Percentiles rank a stretch among this genome's conserved stretches.
These are phyloP conservation scores for Juncus inflexus DNA, from an alignment of 176 grass and related monocot species.

Conservation along the genomic window DNA sequence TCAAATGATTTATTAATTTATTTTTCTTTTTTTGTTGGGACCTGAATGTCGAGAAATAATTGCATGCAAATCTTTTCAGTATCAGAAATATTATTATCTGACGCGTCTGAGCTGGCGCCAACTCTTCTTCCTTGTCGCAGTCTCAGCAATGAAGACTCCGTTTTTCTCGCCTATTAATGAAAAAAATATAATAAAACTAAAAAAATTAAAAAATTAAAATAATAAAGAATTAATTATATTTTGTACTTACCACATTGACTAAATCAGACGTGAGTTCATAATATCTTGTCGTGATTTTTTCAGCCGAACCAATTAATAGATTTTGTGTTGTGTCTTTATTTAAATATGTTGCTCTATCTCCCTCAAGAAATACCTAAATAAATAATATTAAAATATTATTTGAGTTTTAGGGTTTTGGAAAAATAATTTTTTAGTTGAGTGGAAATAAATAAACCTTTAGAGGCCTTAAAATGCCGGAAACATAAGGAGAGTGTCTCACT, in stretches of 20 bases:
- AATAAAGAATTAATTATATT: not conserved
- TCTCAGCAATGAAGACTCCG: slow-evolving; percentile 88
- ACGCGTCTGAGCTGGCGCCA: slow-evolving; percentile 75
- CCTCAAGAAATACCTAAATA: slow-evolving; percentile 77
- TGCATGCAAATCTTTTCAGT: slow-evolving; percentile 99
- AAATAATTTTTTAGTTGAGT: slow-evolving; percentile 5
- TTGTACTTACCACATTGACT: slow-evolving; percentile 79
- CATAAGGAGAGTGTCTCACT: slow-evolving; percentile 90
- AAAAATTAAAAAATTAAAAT: slow-evolving; percentile 14
- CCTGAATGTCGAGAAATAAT: slow-evolving; percentile 99
- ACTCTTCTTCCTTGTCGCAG: slow-evolving; percentile 85
- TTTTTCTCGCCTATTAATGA: slow-evolving; percentile 67
- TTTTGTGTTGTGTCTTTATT: slow-evolving; percentile 60
- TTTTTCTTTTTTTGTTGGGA: slow-evolving; percentile 9
- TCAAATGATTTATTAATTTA: not conserved
- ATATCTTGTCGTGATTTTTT: slow-evolving; percentile 77
- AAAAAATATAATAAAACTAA: slow-evolving; percentile 7
- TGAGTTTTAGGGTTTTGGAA: too few species aligned
- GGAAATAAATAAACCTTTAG: slow-evolving; percentile 62
- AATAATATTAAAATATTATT: not conserved
- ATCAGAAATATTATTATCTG: slow-evolving; percentile 83
- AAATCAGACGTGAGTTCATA: slow-evolving; percentile 83
- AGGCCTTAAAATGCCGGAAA: slow-evolving; percentile 80
- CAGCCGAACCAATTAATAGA: slow-evolving; percentile 46
- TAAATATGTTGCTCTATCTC: slow-evolving; percentile 50